phyloP scores from a whole-genome alignment of 208 protist genomes.

The Strigomonas culicis region DNA sequence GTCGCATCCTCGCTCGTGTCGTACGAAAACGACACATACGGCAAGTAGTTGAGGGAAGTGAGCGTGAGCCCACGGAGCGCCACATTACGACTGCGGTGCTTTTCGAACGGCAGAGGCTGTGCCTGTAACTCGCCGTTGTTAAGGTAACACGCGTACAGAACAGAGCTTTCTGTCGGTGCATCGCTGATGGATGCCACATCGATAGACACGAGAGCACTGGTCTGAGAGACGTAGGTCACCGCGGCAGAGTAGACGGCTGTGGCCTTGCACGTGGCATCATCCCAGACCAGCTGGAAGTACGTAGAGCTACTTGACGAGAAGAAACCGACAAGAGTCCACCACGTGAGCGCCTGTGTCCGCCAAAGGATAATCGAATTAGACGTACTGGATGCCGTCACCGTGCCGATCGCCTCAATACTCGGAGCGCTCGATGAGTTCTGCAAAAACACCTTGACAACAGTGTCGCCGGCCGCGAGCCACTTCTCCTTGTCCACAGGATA shows the following conservation, averaged over 20 bases:
- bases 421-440: conserved; percentile 6
- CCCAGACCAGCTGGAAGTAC: conserved; percentile 49
- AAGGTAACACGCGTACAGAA: conserved; percentile 34
- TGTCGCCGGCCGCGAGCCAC: conserved; percentile 21
- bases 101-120: conserved; percentile 40
- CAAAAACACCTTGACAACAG: conserved; percentile 30
- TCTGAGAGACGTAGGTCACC: conserved; percentile 33
- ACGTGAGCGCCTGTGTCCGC: conserved; percentile 37
- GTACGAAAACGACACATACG: conserved; percentile 36
- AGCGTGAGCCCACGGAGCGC: conserved; percentile 35
- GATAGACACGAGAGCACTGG: conserved; percentile 28
- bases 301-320: conserved; percentile 29
- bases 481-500: conserved; percentile 17
- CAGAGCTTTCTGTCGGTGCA: conserved; percentile 15
- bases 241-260: conserved; percentile 31
- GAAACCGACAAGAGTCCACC: conserved; percentile 44
- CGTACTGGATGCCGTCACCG: conserved; percentile 20
- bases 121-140: neutral
- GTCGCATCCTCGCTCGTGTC: conserved; percentile 24
- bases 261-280: conserved; percentile 37
- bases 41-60: conserved; percentile 55
- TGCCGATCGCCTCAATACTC: conserved; percentile 39
- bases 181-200: conserved; percentile 38
- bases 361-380: conserved; percentile 38
- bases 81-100: conserved; percentile 28